phyloP scores from a whole-genome alignment of 306 rosid genomes.

The Adenanthera pavonina region DNA sequence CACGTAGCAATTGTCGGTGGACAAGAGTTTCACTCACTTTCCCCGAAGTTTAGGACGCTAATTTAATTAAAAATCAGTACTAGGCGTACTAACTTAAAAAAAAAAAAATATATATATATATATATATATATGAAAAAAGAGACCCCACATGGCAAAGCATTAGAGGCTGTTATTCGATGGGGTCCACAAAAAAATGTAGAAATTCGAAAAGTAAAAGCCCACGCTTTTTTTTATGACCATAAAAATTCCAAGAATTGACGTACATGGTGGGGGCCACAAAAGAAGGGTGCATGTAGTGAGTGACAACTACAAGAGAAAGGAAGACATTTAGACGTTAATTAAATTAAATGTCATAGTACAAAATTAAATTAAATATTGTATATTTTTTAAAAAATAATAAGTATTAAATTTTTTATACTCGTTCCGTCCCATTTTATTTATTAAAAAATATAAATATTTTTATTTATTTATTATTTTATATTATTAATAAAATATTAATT shows the following conservation, averaged over 20 bases:
- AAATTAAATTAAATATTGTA: too few relatives aligned
- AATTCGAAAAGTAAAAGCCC: neutral
- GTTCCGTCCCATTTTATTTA: too few relatives aligned
- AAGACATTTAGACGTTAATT: too few relatives aligned
- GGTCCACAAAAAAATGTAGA: neutral
- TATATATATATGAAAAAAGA: neutral
- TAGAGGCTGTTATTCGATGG: neutral
- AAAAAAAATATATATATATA: neutral
- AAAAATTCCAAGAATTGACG: neutral
- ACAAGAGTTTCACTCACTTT: neutral
- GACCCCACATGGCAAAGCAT: neutral
- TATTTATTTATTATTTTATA: too few relatives aligned
- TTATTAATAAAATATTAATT: too few relatives aligned
- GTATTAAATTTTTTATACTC: too few relatives aligned
- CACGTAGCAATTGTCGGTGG: constrained; percentile 47
- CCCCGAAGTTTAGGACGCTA: neutral
- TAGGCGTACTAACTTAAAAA: neutral
- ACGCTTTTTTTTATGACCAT: too few relatives aligned
- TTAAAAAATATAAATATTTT: too few relatives aligned
- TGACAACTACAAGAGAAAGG: too few relatives aligned
- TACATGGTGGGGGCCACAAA: neutral
- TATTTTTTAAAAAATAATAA: too few relatives aligned
- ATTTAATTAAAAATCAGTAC: neutral
- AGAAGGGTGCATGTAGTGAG: neutral
- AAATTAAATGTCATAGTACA: too few relatives aligned